Percentiles rank a stretch among this genome's conserved stretches.
Evolutionary conservation across 192 early-diverging fungal species (phyloP).

Genomic region (Allomyces arbusculus): DNA sequence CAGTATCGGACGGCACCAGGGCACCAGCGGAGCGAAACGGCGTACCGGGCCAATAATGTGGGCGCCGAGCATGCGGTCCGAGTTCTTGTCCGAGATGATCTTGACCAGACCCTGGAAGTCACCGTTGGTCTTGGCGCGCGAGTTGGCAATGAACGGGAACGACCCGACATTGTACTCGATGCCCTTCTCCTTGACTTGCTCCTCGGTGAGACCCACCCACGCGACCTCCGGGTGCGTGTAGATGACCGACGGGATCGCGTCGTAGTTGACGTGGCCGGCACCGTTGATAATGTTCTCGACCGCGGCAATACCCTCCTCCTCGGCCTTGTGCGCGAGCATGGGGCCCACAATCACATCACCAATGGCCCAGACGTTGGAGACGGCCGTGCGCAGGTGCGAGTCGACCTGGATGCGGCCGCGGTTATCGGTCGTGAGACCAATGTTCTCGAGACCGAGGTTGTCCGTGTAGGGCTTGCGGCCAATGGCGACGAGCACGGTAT

Average conservation of each 20-base stretch:
- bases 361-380: slow-evolving; percentile 76
- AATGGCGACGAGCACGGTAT: slow-evolving; percentile 80
- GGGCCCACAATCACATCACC: slow-evolving; percentile 92
- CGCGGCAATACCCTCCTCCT: slow-evolving; percentile 96
- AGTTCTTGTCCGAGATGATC: slow-evolving; percentile 86
- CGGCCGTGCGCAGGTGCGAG: slow-evolving; percentile 64
- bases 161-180: slow-evolving; percentile 74
- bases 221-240: slow-evolving; percentile 98
- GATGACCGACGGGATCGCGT: slow-evolving; percentile 90
- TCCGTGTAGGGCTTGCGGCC: slow-evolving; percentile 89
- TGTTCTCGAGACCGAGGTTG: slow-evolving; percentile 75
- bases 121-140: slow-evolving; percentile 88
- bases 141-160: slow-evolving; percentile 93
- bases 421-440: slow-evolving; percentile 71
- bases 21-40: not conserved
- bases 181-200: slow-evolving; percentile 68
- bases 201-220: slow-evolving; percentile 94
- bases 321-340: slow-evolving; percentile 99
- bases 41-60: slow-evolving; percentile 86
- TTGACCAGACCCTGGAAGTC: slow-evolving; percentile 89
- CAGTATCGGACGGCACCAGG: too few species aligned
- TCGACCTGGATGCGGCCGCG: slow-evolving; percentile 73
- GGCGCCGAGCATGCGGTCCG: slow-evolving; percentile 86
- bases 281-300: slow-evolving; percentile 79
- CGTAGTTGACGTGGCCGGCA: slow-evolving; percentile 97